Base-by-base conservation (phyloP, 208 protist species). In the Polymyxa betae region DNA sequence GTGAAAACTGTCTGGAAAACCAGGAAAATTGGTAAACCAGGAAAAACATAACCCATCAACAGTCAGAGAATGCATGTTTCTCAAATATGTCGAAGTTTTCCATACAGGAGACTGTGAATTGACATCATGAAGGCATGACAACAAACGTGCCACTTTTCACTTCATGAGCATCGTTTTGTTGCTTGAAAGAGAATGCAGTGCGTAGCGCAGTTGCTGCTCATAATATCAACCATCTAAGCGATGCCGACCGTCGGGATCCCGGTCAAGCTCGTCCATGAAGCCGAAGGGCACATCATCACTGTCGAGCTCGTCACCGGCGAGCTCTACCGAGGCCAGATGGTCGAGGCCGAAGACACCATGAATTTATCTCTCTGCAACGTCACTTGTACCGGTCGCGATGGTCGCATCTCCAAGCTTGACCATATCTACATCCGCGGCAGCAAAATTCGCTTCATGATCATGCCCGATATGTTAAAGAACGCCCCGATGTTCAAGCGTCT, bases 401-500 rank as follows among this genome's bases (percentile, higher is more conserved):
- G 96, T 16, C 91, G 88, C 43, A 91, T 95, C 0, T 88, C 66
- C n/a, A 90, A 95, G 35, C 77, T 97, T 24, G 95, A 96, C 44
- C 88, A 95, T 68, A 93, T 96, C 40, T 97, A 95, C 91, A 89
- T 97, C 41, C 90, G 96, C 82, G 96, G 96, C n/a, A 94, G 91
- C 64, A 95, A 97, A 49, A 94, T 97, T n/a, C 91, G 95, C 12
- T 97, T 97, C 64, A 91, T 97, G 68, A 96, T 97, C 46, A 46
- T 97, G 10, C 96, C 96, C 0, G 95, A 97, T 88, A 97, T 97
- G 92, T 89, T 97, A 32, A 96, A 96, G 78, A 97, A 97, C 88
- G 96, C 96, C 12, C 96, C 96, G 12, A 96, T 97, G 95, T 97
- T 97, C 90, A 94, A 95, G 78, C 91, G 93, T 64, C 92, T 95